Conservation (phyloP, 208 protist genomes). For the Trypanosoma melophagium region DNA sequence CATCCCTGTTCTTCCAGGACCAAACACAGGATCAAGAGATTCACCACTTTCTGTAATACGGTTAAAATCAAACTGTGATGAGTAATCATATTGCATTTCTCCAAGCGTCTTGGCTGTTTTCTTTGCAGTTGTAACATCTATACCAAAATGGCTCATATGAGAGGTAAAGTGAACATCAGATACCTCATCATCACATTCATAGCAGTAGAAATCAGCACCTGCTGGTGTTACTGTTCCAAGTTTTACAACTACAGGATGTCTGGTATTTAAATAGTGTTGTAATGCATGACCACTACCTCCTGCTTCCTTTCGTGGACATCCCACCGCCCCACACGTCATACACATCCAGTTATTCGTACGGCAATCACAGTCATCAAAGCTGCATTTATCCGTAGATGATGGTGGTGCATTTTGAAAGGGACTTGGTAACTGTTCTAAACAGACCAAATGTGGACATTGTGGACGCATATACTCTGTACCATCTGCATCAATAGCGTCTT, state of each 20-base stretch:
- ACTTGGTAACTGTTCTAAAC: conserved; percentile 69
- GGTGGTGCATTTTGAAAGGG: conserved; percentile 43
- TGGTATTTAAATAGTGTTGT: conserved; percentile 77
- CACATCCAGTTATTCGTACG: conserved; percentile 95
- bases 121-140: conserved; percentile 89
- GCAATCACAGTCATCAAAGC: conserved; percentile 71
- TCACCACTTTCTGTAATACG: conserved; percentile 89
- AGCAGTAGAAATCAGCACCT: conserved; percentile 94
- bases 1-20: conserved; percentile 93
- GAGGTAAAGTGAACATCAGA: conserved; percentile 90
- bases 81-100: conserved; percentile 96
- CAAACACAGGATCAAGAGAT: conserved; percentile 86
- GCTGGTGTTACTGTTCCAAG: conserved; percentile 94
- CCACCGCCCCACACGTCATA: conserved; percentile 91
- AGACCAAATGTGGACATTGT: conserved; percentile 78
- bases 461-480: conserved; percentile 35
- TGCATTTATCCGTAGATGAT: conserved; percentile 52
- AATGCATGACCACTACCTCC: conserved; percentile 96
- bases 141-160: conserved; percentile 96
- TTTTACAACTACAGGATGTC: conserved; percentile 95
- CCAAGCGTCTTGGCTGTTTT: conserved; percentile 96
- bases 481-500: conserved; percentile 32
- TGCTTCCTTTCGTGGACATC: conserved; percentile 92
- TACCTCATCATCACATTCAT: conserved; percentile 94
- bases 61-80: conserved; percentile 93